Percentiles rank a stretch among this genome's conserved stretches.
Evolutionary conservation across 768 basidiomycete genomes (phyloP).

Genomic region (Boletus fagicola): DNA sequence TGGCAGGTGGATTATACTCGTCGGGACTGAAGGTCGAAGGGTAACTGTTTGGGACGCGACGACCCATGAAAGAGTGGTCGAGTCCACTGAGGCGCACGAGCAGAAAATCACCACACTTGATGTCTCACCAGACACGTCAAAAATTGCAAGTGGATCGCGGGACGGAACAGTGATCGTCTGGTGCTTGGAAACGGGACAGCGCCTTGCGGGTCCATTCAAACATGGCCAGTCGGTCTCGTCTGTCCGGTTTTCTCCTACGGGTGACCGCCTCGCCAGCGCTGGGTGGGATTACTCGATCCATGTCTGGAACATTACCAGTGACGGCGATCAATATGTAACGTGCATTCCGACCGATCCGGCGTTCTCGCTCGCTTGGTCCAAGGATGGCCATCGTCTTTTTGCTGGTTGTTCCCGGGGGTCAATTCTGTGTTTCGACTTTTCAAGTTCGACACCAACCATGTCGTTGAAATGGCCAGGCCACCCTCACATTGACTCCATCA

Average conservation of each 20-base stretch:
- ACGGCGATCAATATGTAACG: not conserved
- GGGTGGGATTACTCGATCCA: slow-evolving; percentile 7
- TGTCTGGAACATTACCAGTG: slow-evolving; percentile 4
- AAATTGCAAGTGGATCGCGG: slow-evolving; percentile 22
- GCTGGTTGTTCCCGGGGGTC: slow-evolving; percentile 14
- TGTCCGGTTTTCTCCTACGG: slow-evolving; percentile 23
- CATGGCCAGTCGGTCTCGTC: slow-evolving; percentile 10
- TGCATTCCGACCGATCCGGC: slow-evolving; percentile 4
- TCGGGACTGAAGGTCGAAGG: not conserved
- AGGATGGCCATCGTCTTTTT: slow-evolving; percentile 18
- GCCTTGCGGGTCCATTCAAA: slow-evolving; percentile 19
- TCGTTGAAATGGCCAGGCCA: slow-evolving; percentile 4
- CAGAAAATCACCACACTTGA: slow-evolving; percentile 21
- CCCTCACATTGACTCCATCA: slow-evolving; percentile 15
- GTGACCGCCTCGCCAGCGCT: slow-evolving; percentile 18
- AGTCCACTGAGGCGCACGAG: slow-evolving; percentile 12
- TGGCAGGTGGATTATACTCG: slow-evolving; percentile 15
- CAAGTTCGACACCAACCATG: not conserved
- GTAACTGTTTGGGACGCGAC: slow-evolving; percentile 11
- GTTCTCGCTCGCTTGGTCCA: slow-evolving; percentile 21
- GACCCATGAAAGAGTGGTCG: slow-evolving; percentile 4
- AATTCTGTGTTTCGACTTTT: slow-evolving; percentile 14
- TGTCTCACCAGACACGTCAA: slow-evolving; percentile 18
- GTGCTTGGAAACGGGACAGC: slow-evolving; percentile 16
- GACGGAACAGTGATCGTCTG: slow-evolving; percentile 24